Conservation (phyloP, 805 yeast genomes). For the Priceomyces castillae region DNA sequence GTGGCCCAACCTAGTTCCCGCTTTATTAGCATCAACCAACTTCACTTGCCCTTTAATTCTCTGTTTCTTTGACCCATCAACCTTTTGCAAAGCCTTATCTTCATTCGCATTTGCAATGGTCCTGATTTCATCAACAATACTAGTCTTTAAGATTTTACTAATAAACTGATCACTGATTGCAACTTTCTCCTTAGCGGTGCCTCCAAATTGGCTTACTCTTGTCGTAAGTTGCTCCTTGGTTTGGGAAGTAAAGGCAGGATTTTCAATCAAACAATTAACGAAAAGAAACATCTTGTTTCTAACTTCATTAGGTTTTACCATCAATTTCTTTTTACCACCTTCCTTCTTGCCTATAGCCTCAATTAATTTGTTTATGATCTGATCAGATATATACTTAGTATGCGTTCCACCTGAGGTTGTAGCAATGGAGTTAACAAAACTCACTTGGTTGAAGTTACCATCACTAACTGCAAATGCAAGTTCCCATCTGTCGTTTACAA, state of each 20-base stretch:
- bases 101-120: conserved; percentile 87
- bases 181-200: conserved; percentile 52
- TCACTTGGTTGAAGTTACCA: conserved; percentile 86
- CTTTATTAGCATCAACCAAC: conserved; percentile 92
- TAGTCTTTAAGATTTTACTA: conserved; percentile 63
- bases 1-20: conserved; percentile 90
- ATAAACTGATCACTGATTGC: conserved; percentile 77
- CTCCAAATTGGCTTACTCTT: conserved; percentile 84
- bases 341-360: conserved; percentile 65
- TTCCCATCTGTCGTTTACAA: conserved; percentile 89
- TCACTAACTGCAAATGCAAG: conserved; percentile 92
- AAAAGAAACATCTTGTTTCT: conserved; percentile 87
- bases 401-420: conserved; percentile 98
- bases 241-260: conserved; percentile 96
- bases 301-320: conserved; percentile 84
- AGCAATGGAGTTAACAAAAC: conserved; percentile 96
- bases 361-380: conserved; percentile 71
- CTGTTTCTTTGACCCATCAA: conserved; percentile 81
- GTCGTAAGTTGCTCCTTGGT: conserved; percentile 95
- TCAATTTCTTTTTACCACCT: conserved; percentile 61
- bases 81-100: conserved; percentile 79
- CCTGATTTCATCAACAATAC: conserved; percentile 67
- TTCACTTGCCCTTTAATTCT: conserved; percentile 88
- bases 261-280: conserved; percentile 87
- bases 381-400: conserved; percentile 81